These are phyloP conservation scores for Sideroxylon spinosum DNA, from an alignment of 179 eudicot genomes.

Conservation along the genomic window DNA sequence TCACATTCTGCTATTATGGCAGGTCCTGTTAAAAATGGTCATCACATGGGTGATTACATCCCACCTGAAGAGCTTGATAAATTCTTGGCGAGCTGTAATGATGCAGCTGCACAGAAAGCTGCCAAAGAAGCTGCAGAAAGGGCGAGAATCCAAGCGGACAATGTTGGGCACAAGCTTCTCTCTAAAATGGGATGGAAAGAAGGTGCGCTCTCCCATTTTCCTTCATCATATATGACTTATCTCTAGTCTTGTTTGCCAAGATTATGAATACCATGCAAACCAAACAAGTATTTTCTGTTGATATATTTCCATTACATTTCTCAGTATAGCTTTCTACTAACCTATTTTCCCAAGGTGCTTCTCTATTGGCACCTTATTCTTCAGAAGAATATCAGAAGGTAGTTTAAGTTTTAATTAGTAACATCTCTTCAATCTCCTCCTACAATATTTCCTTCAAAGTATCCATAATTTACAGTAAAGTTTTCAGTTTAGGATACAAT, in stretches of 20 bases:
- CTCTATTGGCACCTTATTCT: not conserved
- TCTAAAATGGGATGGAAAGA: slow-evolving; percentile 99
- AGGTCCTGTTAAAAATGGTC: slow-evolving; percentile 70
- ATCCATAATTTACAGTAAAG: too few species aligned
- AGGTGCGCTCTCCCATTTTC: slow-evolving; percentile 38
- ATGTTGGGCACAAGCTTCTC: slow-evolving; percentile 88
- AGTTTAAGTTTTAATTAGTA: too few species aligned
- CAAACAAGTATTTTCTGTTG: not conserved
- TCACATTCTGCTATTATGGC: slow-evolving; percentile 12
- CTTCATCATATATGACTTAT: not conserved
- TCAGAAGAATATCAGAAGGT: not conserved
- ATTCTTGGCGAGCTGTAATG: slow-evolving; percentile 83
- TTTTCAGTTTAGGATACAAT: not conserved
- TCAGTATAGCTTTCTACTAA: not conserved
- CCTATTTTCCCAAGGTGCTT: not conserved
- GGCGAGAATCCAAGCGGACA: slow-evolving; percentile 88
- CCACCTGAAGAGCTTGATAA: slow-evolving; percentile 87
- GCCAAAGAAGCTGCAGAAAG: slow-evolving; percentile 66
- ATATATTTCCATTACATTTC: not conserved
- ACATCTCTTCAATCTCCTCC: too few species aligned
- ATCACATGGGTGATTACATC: slow-evolving; percentile 99
- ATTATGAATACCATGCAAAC: not conserved
- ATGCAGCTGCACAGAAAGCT: slow-evolving; percentile 69
- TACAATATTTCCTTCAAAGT: not conserved
- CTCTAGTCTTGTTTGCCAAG: not conserved